Percentiles rank a stretch among this genome's conserved stretches.
Conservation (phyloP, 805 yeast genomes). For the Lipomyces japonicus region DNA sequence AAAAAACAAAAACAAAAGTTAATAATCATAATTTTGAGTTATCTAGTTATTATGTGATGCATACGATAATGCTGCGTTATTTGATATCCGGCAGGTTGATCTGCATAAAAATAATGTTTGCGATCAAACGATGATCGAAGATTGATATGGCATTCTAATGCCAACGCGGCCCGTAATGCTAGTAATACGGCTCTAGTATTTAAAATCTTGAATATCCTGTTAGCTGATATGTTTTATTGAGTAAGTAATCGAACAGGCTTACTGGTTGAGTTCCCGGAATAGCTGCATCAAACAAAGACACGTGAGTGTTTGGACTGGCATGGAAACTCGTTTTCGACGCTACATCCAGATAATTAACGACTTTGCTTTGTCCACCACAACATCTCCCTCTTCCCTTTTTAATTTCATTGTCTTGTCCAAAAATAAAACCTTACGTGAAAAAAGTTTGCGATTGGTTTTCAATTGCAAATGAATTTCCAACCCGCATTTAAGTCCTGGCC, state of each 20-base stretch:
- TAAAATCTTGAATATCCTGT: slow-evolving; percentile 39
- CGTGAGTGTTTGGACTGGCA: slow-evolving; percentile 61
- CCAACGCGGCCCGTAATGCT: slow-evolving; percentile 70
- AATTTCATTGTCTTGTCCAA: background rate
- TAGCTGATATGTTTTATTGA: background rate
- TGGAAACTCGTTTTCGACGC: slow-evolving; percentile 37
- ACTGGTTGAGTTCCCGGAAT: slow-evolving; percentile 90
- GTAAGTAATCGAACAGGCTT: background rate
- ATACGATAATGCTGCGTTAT: slow-evolving; percentile 73
- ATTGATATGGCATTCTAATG: slow-evolving; percentile 59
- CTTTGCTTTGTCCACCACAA: slow-evolving; percentile 44
- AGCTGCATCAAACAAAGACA: slow-evolving; percentile 77
- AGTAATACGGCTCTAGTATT: slow-evolving; percentile 68
- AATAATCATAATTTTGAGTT: background rate
- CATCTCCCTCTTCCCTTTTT: background rate
- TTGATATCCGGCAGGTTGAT: slow-evolving; percentile 94
- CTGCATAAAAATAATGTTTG: slow-evolving; percentile 94
- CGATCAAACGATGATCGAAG: slow-evolving; percentile 71
- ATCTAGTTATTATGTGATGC: background rate
- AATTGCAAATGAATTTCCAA: slow-evolving; percentile 92
- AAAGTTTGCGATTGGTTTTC: slow-evolving; percentile 67
- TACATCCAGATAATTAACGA: slow-evolving; percentile 35
- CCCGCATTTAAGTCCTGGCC: slow-evolving; percentile 63
- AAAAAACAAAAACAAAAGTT: background rate
- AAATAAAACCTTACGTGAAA: slow-evolving; percentile 45